phyloP scores from a whole-genome alignment of 108 stramenopile genomes.

The Cyclostephanos invisitatus region DNA sequence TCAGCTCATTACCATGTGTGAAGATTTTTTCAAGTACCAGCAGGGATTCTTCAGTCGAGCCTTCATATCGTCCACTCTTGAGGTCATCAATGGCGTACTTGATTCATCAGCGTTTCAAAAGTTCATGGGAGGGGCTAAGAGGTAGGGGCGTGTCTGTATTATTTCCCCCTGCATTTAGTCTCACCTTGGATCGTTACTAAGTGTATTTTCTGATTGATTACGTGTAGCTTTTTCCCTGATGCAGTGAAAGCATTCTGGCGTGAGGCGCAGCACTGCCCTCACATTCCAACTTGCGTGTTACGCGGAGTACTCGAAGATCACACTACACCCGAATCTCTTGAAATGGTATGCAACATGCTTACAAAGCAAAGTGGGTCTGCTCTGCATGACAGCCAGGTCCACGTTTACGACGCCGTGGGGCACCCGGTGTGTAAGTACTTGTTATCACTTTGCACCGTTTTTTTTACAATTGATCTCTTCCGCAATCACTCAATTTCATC shows the following conservation, averaged over 20 bases:
- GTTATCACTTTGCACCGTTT: too few relatives aligned
- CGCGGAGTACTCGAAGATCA: slow-evolving; percentile 84
- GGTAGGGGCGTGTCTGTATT: slow-evolving; percentile 5
- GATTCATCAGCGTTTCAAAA: slow-evolving; percentile 88
- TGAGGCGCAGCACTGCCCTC: slow-evolving; percentile 80
- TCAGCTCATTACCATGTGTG: slow-evolving; percentile 77
- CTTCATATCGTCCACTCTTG: slow-evolving; percentile 70
- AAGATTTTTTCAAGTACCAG: slow-evolving; percentile 89
- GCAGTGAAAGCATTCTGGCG: slow-evolving; percentile 83
- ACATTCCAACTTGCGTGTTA: slow-evolving; percentile 82
- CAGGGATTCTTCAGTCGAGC: slow-evolving; percentile 87
- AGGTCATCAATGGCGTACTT: slow-evolving; percentile 57
- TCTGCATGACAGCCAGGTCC: slow-evolving; percentile 87
- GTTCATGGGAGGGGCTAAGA: slow-evolving; percentile 75
- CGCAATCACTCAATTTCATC: too few relatives aligned
- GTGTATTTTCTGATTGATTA: slow-evolving; percentile 5
- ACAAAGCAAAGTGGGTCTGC: slow-evolving; percentile 86
- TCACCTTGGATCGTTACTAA: not conserved
- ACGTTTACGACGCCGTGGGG: slow-evolving; percentile 88
- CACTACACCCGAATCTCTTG: slow-evolving; percentile 85
- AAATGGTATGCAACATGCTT: slow-evolving; percentile 77
- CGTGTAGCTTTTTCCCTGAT: slow-evolving; percentile 66
- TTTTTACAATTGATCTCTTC: too few relatives aligned
- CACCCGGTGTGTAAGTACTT: slow-evolving; percentile 57
- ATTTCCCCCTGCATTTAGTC: not conserved